phyloP scores from a whole-genome alignment of 106 monocot genomes.

The Phalaenopsis equestris region DNA sequence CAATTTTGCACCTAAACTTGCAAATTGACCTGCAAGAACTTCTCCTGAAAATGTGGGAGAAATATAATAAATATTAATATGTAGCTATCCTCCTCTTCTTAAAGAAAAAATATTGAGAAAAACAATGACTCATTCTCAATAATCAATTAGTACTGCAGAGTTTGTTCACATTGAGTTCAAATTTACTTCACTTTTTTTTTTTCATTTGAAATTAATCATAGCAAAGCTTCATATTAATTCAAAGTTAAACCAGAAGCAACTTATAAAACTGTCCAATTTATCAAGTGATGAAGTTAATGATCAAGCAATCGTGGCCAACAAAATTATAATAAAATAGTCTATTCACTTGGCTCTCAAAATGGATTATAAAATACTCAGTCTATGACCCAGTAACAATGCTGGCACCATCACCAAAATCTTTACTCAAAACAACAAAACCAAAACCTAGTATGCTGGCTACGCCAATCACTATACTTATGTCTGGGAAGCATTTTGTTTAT shows the following conservation, averaged over 20 bases:
- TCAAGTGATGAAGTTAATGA: neutral
- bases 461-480: too few relatives aligned
- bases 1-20: slow-evolving; percentile 68
- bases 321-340: neutral
- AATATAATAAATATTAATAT: neutral
- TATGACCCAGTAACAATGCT: neutral
- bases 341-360: neutral
- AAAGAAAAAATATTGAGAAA: neutral
- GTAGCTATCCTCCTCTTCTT: neutral
- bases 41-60: slow-evolving; percentile 44
- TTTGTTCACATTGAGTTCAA: neutral
- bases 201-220: slow-evolving; percentile 2
- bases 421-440: neutral
- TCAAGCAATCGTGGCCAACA: neutral
- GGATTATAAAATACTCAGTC: neutral
- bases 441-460: neutral
- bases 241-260: neutral
- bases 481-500: too few relatives aligned
- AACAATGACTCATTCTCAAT: neutral
- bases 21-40: slow-evolving; percentile 68
- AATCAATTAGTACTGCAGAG: neutral
- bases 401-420: neutral
- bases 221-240: neutral
- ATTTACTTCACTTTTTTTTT: neutral
- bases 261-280: neutral